Evolutionary conservation across 169 alveolate genomes (phyloP), one percentile per base, ranked within the genome.

Genomic region (Ophryocystis elektroscirrha): DNA sequence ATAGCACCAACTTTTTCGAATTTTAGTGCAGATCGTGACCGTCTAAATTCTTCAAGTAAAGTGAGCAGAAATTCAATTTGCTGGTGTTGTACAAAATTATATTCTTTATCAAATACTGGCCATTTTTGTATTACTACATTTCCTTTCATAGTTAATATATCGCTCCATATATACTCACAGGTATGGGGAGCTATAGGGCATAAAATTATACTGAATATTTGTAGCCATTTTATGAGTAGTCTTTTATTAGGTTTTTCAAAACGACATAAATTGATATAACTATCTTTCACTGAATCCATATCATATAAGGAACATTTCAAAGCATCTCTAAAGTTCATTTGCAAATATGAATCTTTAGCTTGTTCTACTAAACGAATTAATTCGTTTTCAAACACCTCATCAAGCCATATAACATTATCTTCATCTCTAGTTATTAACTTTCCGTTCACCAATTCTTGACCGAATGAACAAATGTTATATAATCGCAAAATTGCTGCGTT

Each of bases 161-260:
- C 50, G 5, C 75, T 57, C 93, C 93, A 83, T 23, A 83, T 71
- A 52, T 81, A 77, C 54, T 83, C 93, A 48, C 85, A 74, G 24
- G 75, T 75, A 59, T 83, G 91, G 12, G 93, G 93, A 1, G 82
- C 71, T 19, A 83, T 71, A 22, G 93, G 93, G 12, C 72, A 46
- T 19, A 84, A 70, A 2, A 76, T 72, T 0, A 63, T 41, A 45
- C 79, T 63, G 28, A 74, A 80, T 2, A 77, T 64, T 61, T 81
- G 89, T 4, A 61, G 32, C 55, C 55, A 65, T 37, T 4, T 47
- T 52, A 44, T 35, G 51, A 71, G 29, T 39, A 30, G 15, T 20
- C 43, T 50, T 38, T 51, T 16, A 61, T 59, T 43, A 51, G 42
- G 28, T 48, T 36, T 56, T 39, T 53, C 48, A 43, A 48, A 53